These are phyloP conservation scores for Grigorovia yakushimaensis DNA, from an alignment of 805 yeast species.

Conservation along the genomic window DNA sequence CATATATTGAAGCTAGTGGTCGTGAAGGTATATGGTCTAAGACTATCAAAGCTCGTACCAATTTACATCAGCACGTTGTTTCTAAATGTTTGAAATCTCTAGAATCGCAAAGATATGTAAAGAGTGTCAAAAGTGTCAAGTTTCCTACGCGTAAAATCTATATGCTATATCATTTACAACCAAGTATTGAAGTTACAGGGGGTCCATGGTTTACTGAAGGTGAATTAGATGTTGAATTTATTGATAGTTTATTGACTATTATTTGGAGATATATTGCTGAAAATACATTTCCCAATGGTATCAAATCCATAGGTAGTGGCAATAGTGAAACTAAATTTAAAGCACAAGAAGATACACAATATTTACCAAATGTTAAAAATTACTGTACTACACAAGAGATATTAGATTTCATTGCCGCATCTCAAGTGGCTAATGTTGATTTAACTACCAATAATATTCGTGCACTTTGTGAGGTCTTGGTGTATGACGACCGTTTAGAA, in stretches of 20 bases:
- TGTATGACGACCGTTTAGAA: constrained; percentile 80
- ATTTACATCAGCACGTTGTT: constrained; percentile 86
- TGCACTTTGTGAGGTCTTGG: constrained; percentile 76
- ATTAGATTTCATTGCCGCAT: constrained; percentile 57
- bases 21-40: constrained; percentile 96
- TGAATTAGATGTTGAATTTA: constrained; percentile 88
- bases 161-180: constrained; percentile 89
- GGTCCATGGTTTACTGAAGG: constrained; percentile 99
- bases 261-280: constrained; percentile 81
- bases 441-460: constrained; percentile 64
- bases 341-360: constrained; percentile 21
- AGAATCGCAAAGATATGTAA: constrained; percentile 75
- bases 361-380: constrained; percentile 48
- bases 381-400: constrained; percentile 69
- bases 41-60: constrained; percentile 78
- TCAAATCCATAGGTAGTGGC: constrained; percentile 26
- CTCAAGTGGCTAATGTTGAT: constrained; percentile 76
- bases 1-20: constrained; percentile 84
- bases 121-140: constrained; percentile 82
- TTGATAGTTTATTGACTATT: constrained; percentile 70
- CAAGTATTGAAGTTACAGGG: constrained; percentile 92
- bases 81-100: constrained; percentile 68
- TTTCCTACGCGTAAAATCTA: constrained; percentile 91
- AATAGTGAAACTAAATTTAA: background rate
- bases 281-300: constrained; percentile 66